Conservation (phyloP, 2,329 filamentous ascomycete species). For the Leptoxyphium fumago region DNA sequence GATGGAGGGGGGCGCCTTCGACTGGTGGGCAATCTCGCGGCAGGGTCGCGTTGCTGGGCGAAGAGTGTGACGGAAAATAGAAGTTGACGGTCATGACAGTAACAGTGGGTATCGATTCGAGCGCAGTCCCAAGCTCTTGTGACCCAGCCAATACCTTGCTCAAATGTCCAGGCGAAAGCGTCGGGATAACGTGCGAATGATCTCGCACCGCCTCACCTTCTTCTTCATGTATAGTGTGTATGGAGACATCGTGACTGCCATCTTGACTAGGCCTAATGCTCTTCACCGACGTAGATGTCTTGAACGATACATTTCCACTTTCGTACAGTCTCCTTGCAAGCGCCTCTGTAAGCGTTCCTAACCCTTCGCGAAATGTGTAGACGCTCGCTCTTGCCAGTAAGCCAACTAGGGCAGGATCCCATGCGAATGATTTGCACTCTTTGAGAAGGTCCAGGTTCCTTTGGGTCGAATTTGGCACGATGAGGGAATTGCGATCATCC, state of each 20-base stretch:
- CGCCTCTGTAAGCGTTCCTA: constrained; percentile 24
- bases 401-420: constrained; percentile 19
- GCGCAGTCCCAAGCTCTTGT: constrained; percentile 5
- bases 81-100: constrained; percentile 89
- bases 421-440: constrained; percentile 18
- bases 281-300: constrained; percentile 28
- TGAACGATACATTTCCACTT: constrained; percentile 26
- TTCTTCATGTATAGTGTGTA: constrained; percentile 5
- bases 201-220: constrained; percentile 14
- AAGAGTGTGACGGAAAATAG: constrained; percentile 45
- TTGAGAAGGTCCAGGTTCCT: constrained; percentile 18
- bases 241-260: neutral
- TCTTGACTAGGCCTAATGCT: constrained; percentile 20
- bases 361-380: constrained; percentile 30
- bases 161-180: constrained; percentile 34
- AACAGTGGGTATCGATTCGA: constrained; percentile 25
- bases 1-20: constrained; percentile 33
- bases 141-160: neutral
- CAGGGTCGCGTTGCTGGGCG: constrained; percentile 27
- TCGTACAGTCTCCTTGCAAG: constrained; percentile 23
- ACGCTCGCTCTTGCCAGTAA: constrained; percentile 23
- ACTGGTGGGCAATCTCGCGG: neutral
- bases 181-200: constrained; percentile 47
- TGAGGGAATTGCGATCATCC: constrained; percentile 13
- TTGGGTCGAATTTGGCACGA: constrained; percentile 16